These are phyloP conservation scores for Aspergillus pseudoglaucus DNA, from an alignment of 2,329 filamentous ascomycete species.

Conservation along the genomic window DNA sequence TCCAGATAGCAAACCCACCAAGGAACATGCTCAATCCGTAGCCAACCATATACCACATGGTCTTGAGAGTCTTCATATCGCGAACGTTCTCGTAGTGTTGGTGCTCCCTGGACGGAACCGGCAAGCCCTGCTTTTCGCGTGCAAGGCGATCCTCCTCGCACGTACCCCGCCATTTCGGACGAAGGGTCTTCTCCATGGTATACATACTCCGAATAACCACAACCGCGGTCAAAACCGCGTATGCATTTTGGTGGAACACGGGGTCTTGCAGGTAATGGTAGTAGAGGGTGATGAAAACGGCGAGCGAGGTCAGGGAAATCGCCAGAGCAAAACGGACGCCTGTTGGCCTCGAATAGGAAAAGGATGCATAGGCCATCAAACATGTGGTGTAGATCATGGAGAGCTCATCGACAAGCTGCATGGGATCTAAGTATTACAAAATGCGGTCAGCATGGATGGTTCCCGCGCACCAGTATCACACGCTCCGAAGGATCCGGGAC, in stretches of 20 bases:
- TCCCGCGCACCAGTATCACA: not conserved
- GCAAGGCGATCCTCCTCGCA: conserved; percentile 40
- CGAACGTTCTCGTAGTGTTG: conserved; percentile 48
- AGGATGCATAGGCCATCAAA: conserved; percentile 66
- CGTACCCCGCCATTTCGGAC: conserved; percentile 51
- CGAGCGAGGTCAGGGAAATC: conserved; percentile 48
- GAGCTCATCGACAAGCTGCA: conserved; percentile 65
- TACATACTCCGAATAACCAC: conserved; percentile 69
- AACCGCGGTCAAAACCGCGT: conserved; percentile 63
- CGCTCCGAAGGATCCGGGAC: not conserved
- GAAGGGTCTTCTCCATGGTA: conserved; percentile 64
- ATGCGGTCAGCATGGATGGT: conserved; percentile 13
- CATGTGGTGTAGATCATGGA: conserved; percentile 69
- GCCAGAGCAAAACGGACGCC: conserved; percentile 50
- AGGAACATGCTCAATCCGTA: conserved; percentile 66
- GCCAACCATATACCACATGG: conserved; percentile 71
- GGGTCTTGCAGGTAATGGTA: conserved; percentile 81
- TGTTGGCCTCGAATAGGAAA: conserved; percentile 59
- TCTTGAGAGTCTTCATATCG: conserved; percentile 52
- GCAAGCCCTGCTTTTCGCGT: conserved; percentile 28
- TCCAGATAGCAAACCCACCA: conserved; percentile 70
- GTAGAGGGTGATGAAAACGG: conserved; percentile 67
- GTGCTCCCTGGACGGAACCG: conserved; percentile 37
- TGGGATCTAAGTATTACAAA: conserved; percentile 47
- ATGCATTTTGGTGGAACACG: conserved; percentile 74